Conservation (phyloP, 2,329 filamentous ascomycete species). For the Colletotrichum theobromicola region DNA sequence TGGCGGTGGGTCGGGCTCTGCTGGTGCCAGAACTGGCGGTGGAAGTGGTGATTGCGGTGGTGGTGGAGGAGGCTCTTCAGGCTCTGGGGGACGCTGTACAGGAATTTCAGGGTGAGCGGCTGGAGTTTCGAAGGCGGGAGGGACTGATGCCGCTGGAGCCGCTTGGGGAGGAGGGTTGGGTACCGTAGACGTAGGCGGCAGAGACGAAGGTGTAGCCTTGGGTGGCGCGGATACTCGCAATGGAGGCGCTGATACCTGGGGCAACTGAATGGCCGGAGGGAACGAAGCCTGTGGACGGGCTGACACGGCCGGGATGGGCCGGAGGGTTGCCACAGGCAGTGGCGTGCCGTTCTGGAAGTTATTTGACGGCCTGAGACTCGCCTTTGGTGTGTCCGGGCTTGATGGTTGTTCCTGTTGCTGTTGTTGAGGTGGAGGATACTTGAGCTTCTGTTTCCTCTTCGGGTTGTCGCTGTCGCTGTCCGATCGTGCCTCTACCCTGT, state of each 20-base stretch:
- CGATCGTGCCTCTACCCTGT: constrained; percentile 8
- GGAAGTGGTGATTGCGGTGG: not conserved
- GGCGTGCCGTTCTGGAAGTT: not conserved
- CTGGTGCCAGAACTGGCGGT: constrained; percentile 8
- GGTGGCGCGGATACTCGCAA: not conserved
- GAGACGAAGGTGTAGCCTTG: not conserved
- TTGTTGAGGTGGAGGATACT: not conserved
- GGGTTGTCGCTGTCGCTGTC: constrained; percentile 15
- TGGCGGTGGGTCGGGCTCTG: not conserved
- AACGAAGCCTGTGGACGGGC: not conserved
- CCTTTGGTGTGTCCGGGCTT: constrained; percentile 2
- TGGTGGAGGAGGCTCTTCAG: constrained; percentile 3
- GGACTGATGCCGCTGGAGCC: not conserved
- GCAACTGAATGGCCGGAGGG: not conserved
- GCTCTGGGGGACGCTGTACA: not conserved
- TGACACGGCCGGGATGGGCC: not conserved
- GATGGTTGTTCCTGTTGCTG: constrained; percentile 6
- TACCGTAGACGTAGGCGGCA: not conserved
- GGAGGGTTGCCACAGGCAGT: not conserved
- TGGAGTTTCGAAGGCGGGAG: not conserved
- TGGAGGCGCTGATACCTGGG: not conserved
- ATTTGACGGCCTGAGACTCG: not conserved
- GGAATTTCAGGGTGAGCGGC: not conserved
- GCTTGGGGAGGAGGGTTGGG: not conserved
- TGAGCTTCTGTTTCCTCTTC: not conserved